Percentiles rank a stretch among this genome's conserved stretches.
phyloP scores from a whole-genome alignment of 202 grass and related monocot species.

The Cymbopogon flexuosus region DNA sequence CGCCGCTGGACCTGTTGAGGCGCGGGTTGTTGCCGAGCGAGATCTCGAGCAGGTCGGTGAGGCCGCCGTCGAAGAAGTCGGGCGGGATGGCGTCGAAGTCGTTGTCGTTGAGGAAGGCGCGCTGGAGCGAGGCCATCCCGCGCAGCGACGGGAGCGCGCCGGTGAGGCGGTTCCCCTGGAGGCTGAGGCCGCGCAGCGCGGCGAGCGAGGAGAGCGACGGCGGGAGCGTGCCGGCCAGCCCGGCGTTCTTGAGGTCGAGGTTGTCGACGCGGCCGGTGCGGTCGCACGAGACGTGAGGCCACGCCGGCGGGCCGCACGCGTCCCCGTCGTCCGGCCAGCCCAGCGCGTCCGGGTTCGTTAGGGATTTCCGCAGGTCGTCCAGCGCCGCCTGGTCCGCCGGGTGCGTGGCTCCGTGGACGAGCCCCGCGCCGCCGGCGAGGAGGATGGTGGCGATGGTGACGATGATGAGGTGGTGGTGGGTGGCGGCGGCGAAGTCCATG shows the following conservation, averaged over 20 bases:
- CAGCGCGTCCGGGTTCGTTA: slow-evolving; percentile 54
- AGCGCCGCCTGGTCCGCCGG: slow-evolving; percentile 55
- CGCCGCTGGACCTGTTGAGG: slow-evolving; percentile 48
- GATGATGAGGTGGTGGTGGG: background rate
- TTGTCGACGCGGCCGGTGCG: slow-evolving; percentile 50
- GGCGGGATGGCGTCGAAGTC: slow-evolving; percentile 54
- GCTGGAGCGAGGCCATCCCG: slow-evolving; percentile 46
- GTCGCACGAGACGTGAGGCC: slow-evolving; percentile 69
- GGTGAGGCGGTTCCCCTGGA: slow-evolving; percentile 63
- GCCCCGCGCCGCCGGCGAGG: background rate
- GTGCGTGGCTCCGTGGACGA: slow-evolving; percentile 22
- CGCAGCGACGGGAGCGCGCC: slow-evolving; percentile 65
- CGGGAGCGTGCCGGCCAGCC: slow-evolving; percentile 43
- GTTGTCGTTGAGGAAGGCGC: slow-evolving; percentile 66
- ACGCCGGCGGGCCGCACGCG: slow-evolving; percentile 26
- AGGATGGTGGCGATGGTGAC: background rate
- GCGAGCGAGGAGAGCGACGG: slow-evolving; percentile 31
- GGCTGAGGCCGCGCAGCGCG: slow-evolving; percentile 51
- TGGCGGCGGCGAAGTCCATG: background rate
- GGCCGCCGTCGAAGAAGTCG: slow-evolving; percentile 55
- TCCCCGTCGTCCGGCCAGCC: slow-evolving; percentile 27
- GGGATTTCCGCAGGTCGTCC: slow-evolving; percentile 29
- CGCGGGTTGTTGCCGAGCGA: slow-evolving; percentile 52
- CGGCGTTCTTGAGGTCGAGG: slow-evolving; percentile 65
- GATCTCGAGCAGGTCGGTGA: slow-evolving; percentile 41